Base-by-base conservation (phyloP, 108 stramenopile genomes). In the Nitzschia sp. region DNA sequence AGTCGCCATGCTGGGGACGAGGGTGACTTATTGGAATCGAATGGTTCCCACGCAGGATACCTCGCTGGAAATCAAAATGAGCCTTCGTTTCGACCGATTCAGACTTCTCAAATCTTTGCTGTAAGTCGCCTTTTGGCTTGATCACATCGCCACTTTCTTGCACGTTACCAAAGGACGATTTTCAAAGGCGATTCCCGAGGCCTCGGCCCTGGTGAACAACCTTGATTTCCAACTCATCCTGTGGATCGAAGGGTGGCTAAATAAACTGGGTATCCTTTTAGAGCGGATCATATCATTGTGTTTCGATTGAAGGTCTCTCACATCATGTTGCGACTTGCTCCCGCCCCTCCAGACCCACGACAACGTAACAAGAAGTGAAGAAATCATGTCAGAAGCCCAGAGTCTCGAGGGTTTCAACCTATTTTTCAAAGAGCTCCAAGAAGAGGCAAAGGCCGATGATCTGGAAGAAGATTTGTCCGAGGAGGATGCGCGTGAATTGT, bases 401-500 rank as follows among this genome's bases (percentile, higher is more conserved):
- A 29, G 45, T 23, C 21, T 21, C 8, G 53, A 66, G 31, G 58
- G 60, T 2, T 89, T 86, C 58, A 70, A 78, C 15, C 56, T 70
- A 45, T 71, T 89, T 45, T 71, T 78, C 66, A 52, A 76, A 47
- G 84, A 81, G 26, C 68, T 84, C 27, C 62, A 71, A 59, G 59
- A 66, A 53, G 84, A 83, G 21, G 81, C 82, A 38, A 69, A 63
- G 26, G 67, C 66, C 2, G 22, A 64, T 2, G 73, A 75, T 16
- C 74, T 72, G 53, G 78, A 76, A 26, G 71, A 81, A 45, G 79
- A 66, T 33, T 67, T 87, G 11, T 50, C 70, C 45, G 85, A 84
- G 44, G 82, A 76, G 52, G 89, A 87, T 63, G 76, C 82, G 23
- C 63, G 70, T 9, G 79, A 87, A 45, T 62, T 89, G 15, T 89